phyloP scores from a whole-genome alignment of 768 basidiomycete genomes.

The Amylocystis lapponica region DNA sequence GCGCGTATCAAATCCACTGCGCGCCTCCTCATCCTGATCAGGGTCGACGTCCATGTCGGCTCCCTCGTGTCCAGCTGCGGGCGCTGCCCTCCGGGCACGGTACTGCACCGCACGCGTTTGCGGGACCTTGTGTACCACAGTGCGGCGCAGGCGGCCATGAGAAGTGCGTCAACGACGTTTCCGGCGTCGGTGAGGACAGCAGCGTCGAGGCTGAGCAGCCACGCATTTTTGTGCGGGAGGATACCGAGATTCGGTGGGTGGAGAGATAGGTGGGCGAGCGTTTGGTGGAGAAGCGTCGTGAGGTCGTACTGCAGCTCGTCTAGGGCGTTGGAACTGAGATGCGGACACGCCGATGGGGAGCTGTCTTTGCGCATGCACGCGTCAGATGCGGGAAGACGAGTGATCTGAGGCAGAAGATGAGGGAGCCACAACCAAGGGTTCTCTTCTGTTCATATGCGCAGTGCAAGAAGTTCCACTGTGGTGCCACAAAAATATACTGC shows the following conservation, averaged over 20 bases:
- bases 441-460: too few species aligned
- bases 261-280: slow-evolving; percentile 60
- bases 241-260: slow-evolving; percentile 58
- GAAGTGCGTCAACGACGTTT: slow-evolving; percentile 70
- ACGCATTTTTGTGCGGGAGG: slow-evolving; percentile 50
- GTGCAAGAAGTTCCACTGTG: too few species aligned
- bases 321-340: slow-evolving; percentile 51
- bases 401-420: too few species aligned
- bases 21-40: slow-evolving; percentile 5
- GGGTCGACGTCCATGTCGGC: slow-evolving; percentile 51
- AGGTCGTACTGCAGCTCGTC: slow-evolving; percentile 79
- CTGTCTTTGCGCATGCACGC: too few species aligned
- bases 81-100: slow-evolving; percentile 35
- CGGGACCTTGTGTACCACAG: slow-evolving; percentile 81
- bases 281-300: slow-evolving; percentile 53
- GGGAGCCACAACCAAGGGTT: too few species aligned
- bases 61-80: slow-evolving; percentile 25
- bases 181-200: slow-evolving; percentile 70
- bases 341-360: slow-evolving; percentile 77
- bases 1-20: slow-evolving; percentile 57
- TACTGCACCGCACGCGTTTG: slow-evolving; percentile 68
- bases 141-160: slow-evolving; percentile 74
- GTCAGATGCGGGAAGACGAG: too few species aligned
- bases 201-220: slow-evolving; percentile 74
- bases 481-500: too few species aligned